Conservation (phyloP, 768 basidiomycete species). For the Boletus subcaerulescens region DNA sequence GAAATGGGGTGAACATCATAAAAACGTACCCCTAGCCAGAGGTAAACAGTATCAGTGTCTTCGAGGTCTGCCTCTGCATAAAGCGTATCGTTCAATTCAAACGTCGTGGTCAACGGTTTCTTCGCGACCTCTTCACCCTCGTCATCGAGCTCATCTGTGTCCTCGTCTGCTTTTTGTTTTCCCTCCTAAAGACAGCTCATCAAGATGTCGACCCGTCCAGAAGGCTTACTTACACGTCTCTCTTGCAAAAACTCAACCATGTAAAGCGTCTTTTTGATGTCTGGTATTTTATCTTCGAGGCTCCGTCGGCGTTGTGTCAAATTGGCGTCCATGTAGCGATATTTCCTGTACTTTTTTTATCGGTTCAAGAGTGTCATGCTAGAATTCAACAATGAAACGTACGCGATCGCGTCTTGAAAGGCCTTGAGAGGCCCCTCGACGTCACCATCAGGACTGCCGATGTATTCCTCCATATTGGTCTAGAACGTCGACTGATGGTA, state of each 20-base stretch:
- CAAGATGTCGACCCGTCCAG: background rate
- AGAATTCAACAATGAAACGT: constrained; percentile 32
- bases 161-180: constrained; percentile 40
- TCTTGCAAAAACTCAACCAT: constrained; percentile 85
- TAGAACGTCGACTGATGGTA: constrained; percentile 30
- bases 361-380: constrained; percentile 14
- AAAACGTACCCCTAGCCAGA: constrained; percentile 90
- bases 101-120: constrained; percentile 75
- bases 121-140: constrained; percentile 41
- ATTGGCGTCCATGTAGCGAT: constrained; percentile 95
- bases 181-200: constrained; percentile 47
- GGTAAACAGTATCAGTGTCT: constrained; percentile 82
- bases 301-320: constrained; percentile 72
- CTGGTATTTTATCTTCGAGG: constrained; percentile 93
- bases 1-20: background rate
- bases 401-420: constrained; percentile 95
- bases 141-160: constrained; percentile 49
- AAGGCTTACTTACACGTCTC: constrained; percentile 50
- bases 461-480: constrained; percentile 85
- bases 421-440: constrained; percentile 74
- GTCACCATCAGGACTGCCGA: constrained; percentile 75
- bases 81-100: constrained; percentile 94
- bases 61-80: constrained; percentile 89
- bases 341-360: constrained; percentile 68
- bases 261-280: constrained; percentile 86